Evolutionary conservation across 2,329 filamentous ascomycete species (phyloP).

Genomic region (Cryphonectria naterciae): DNA sequence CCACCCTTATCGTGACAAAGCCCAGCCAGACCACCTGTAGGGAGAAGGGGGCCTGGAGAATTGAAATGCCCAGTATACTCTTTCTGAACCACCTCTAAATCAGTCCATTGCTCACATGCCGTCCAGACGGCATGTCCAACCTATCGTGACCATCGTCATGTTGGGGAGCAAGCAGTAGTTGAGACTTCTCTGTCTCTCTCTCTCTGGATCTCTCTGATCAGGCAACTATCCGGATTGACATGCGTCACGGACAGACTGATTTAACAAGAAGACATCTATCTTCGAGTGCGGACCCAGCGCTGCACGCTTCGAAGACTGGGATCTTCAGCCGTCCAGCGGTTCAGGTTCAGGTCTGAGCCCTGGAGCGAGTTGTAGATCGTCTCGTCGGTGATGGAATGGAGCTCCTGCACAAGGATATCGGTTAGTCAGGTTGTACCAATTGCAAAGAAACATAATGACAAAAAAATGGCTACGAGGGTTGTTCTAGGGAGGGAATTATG

Average conservation of each 20-base stretch:
- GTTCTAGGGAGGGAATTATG: neutral
- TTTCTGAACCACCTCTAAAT: neutral
- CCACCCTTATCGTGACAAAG: neutral
- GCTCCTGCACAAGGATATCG: slow-evolving; percentile 48
- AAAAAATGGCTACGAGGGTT: neutral
- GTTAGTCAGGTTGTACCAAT: slow-evolving; percentile 11
- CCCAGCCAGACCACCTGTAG: neutral
- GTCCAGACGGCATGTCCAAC: neutral
- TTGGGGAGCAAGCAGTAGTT: neutral
- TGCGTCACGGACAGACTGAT: neutral
- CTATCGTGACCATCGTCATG: neutral
- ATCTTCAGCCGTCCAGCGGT: slow-evolving; percentile 67
- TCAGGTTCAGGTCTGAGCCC: slow-evolving; percentile 55
- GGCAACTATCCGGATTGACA: neutral
- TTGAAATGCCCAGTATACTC: neutral
- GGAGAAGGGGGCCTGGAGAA: neutral
- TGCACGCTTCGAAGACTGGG: slow-evolving; percentile 60
- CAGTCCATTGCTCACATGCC: neutral
- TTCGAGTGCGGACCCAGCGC: slow-evolving; percentile 59
- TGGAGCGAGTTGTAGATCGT: slow-evolving; percentile 60
- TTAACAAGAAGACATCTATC: slow-evolving; percentile 17
- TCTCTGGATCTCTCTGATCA: neutral
- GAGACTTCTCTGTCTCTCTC: neutral
- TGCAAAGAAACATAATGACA: slow-evolving; percentile 10
- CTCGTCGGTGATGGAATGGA: slow-evolving; percentile 62